Evolutionary conservation across 768 basidiomycete genomes (phyloP).

Genomic region (Leccinellum albellum): DNA sequence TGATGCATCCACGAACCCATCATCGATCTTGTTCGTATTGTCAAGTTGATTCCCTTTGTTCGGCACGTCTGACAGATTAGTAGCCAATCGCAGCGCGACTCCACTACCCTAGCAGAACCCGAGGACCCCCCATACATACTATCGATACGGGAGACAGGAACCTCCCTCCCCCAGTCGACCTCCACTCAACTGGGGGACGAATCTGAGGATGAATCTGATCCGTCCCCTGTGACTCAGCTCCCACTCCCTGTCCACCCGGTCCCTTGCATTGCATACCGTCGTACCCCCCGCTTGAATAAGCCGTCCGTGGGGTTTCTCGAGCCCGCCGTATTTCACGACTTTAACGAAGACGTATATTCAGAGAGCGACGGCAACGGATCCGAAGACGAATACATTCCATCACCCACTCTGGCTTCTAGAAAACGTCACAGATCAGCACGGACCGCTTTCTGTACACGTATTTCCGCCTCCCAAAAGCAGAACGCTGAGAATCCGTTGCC

Average conservation of each 20-base stretch:
- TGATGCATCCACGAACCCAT: constrained; percentile 4
- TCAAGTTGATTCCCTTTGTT: not conserved
- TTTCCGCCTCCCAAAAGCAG: constrained; percentile 6
- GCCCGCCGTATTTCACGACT: constrained; percentile 2
- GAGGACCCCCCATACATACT: constrained; percentile 15
- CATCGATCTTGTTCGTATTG: constrained; percentile 26
- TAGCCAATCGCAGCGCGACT: constrained; percentile 17
- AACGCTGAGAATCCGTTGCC: not conserved
- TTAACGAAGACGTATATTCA: constrained; percentile 31
- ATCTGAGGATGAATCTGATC: not conserved
- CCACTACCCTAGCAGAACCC: not conserved
- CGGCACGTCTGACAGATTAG: constrained; percentile 11
- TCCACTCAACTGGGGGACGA: not conserved
- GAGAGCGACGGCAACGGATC: constrained; percentile 38
- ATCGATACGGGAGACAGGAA: constrained; percentile 4
- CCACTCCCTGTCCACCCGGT: not conserved
- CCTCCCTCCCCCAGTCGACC: constrained; percentile 2
- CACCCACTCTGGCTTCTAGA: constrained; percentile 29
- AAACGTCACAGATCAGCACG: constrained; percentile 32
- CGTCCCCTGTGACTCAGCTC: not conserved
- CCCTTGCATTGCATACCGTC: constrained; percentile 3
- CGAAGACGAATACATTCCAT: constrained; percentile 46
- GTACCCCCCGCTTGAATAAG: constrained; percentile 13
- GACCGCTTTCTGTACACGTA: not conserved
- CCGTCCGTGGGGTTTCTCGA: not conserved